Conservation (phyloP, 2,329 filamentous ascomycete genomes). For the Byssothecium circinans region DNA sequence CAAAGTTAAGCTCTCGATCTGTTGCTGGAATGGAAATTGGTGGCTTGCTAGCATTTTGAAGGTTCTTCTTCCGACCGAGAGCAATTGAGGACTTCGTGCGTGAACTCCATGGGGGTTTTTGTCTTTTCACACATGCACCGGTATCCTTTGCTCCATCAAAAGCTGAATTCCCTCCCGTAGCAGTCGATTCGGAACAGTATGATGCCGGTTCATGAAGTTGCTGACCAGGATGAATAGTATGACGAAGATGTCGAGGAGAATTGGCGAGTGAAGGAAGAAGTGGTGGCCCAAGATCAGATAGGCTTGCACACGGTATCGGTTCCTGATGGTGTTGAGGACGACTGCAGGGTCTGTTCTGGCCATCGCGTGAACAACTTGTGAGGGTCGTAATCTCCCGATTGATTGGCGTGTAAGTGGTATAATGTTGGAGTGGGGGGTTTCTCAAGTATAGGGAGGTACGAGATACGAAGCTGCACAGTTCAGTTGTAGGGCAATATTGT, state of each 20-base stretch:
- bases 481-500: neutral
- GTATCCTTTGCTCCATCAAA: constrained; percentile 30
- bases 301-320: constrained; percentile 33
- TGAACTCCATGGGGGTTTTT: neutral
- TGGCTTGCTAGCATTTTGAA: too few relatives aligned
- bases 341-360: constrained; percentile 17
- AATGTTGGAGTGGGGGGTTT: neutral
- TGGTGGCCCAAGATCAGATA: constrained; percentile 38
- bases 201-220: constrained; percentile 39
- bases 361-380: neutral
- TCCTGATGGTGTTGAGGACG: constrained; percentile 32
- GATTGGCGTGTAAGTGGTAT: neutral
- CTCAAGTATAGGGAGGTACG: neutral
- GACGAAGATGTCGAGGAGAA: constrained; percentile 37
- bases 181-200: constrained; percentile 31
- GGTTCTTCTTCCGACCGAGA: too few relatives aligned
- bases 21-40: too few relatives aligned
- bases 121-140: constrained; percentile 6
- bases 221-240: constrained; percentile 40
- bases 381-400: neutral
- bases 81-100: neutral
- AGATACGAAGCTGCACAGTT: neutral
- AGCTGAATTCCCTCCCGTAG: constrained; percentile 29
- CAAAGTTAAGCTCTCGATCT: neutral
- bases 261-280: constrained; percentile 35